Base-by-base conservation (phyloP, 2,329 filamentous ascomycete genomes). In the Allantophomopsis cytisporea region DNA sequence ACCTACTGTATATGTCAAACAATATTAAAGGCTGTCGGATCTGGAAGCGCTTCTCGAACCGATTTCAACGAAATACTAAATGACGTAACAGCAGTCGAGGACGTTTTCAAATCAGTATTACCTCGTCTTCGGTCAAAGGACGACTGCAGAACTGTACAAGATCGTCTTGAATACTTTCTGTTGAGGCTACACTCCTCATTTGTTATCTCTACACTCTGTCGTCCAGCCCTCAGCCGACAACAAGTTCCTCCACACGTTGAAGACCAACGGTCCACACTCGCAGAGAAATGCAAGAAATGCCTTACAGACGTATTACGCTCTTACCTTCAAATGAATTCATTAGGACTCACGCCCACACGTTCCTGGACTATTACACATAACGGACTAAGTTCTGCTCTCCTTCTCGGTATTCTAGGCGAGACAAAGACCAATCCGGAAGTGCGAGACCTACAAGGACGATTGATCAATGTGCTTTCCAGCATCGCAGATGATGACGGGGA, bases 301-400 rank as follows among this genome's bases (percentile, higher is more conserved):
- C 60, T 80, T 18, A 72, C 72, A 5, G 74, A 80, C 51, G 80
- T 75, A 11, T 75, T 80, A 10, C 68, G 73, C 32, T 80, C 80
- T 75, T 80, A 80, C 50, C 60, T 80, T 16, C 72, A 75, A 13
- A 80, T 80, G 76, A 75, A 80, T 53, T 75, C 78, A 45, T 59
- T 80, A 21, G 79, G 74, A 2, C 71, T 76, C 7, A 79, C 80
- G 36, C 76, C 76, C 1, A 80, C 76, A 0, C 63, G 76, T 18
- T 79, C 73, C 41, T 80, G 76, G 76, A 75, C 76, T 0, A 80
- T 80, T 44, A 80, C 76, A 1, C 80, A 80, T 42, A 74, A 80
- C 48, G 74, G 76, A 2, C 64, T 80, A 7, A 80, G 75, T 7
- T 80, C 76, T 0, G 76, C 76, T 1, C 64, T 80, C 3, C 60